Evolutionary conservation across 2,329 filamentous ascomycete genomes (phyloP).

Genomic region (Talaromyces sp.): DNA sequence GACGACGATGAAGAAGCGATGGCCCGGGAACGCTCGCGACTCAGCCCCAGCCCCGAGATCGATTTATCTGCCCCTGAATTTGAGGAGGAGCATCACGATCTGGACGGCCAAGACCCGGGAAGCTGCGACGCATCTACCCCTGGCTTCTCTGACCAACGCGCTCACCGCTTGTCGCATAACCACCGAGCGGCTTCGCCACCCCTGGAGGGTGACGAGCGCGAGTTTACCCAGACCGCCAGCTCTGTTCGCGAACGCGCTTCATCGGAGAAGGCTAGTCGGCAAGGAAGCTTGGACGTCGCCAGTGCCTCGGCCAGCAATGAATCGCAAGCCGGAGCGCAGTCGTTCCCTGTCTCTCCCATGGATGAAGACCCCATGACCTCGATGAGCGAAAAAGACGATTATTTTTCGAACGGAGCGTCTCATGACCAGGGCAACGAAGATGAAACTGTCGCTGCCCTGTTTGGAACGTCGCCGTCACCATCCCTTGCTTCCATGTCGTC

Average conservation of each 20-base stretch:
- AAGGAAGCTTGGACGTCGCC: conserved; percentile 32
- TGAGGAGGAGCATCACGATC: conserved; percentile 61
- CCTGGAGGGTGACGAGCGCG: conserved; percentile 88
- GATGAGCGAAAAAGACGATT: conserved; percentile 26
- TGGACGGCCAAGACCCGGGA: conserved; percentile 56
- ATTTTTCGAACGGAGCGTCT: conserved; percentile 27
- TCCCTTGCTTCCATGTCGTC: conserved; percentile 39
- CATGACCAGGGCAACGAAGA: conserved; percentile 26
- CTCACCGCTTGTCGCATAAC: conserved; percentile 57
- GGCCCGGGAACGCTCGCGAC: conserved; percentile 54
- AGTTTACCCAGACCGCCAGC: conserved; percentile 93
- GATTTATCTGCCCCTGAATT: conserved; percentile 85
- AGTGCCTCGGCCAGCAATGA: conserved; percentile 14
- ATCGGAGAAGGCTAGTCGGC: conserved; percentile 28
- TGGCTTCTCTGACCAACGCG: conserved; percentile 50
- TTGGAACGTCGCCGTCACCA: conserved; percentile 39
- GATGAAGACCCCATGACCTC: conserved; percentile 27
- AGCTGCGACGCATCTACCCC: conserved; percentile 37
- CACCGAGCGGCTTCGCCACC: conserved; percentile 77
- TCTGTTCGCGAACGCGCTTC: conserved; percentile 61
- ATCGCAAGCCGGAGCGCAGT: conserved; percentile 21
- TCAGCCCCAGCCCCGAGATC: conserved; percentile 89
- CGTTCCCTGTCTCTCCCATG: conserved; percentile 25
- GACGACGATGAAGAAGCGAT: conserved; percentile 53
- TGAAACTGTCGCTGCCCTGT: conserved; percentile 29